Conservation (phyloP, 345 rosid genomes). For the Erucastrum elatum region DNA sequence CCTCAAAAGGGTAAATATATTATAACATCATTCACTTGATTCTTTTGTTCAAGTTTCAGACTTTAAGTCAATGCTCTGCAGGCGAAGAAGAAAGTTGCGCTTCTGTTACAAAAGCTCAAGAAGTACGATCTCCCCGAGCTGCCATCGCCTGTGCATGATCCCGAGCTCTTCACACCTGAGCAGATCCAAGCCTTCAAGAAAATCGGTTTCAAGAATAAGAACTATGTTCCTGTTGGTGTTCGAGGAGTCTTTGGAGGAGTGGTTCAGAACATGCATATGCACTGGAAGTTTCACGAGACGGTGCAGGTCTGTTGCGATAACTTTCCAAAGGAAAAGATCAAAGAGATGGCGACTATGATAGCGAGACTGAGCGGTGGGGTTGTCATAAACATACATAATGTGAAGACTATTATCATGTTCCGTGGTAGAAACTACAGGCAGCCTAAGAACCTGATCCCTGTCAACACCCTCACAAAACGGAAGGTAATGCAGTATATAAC, state of each 20-base stretch:
- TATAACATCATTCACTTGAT: not conserved
- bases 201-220: constrained; percentile 84
- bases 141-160: constrained; percentile 83
- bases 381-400: constrained; percentile 78
- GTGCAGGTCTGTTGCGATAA: constrained; percentile 96
- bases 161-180: constrained; percentile 83
- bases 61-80: constrained; percentile 27
- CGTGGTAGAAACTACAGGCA: constrained; percentile 97
- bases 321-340: constrained; percentile 87
- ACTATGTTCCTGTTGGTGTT: constrained; percentile 96
- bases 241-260: constrained; percentile 99
- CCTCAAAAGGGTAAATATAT: constrained; percentile 65
- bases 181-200: constrained; percentile 85
- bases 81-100: constrained; percentile 97
- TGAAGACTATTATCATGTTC: constrained; percentile 92
- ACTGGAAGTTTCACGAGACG: constrained; percentile 99
- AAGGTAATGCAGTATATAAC: constrained; percentile 51
- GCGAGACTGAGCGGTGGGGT: constrained; percentile 92
- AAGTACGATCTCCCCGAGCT: constrained; percentile 90
- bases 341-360: constrained; percentile 93
- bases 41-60: not conserved
- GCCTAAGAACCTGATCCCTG: constrained; percentile 85
- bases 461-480: constrained; percentile 92
- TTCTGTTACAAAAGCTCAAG: constrained; percentile 88
- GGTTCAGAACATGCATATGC: constrained; percentile 97